phyloP scores from a whole-genome alignment of 352 stramenopile genomes.

The Phytophthora idaei region DNA sequence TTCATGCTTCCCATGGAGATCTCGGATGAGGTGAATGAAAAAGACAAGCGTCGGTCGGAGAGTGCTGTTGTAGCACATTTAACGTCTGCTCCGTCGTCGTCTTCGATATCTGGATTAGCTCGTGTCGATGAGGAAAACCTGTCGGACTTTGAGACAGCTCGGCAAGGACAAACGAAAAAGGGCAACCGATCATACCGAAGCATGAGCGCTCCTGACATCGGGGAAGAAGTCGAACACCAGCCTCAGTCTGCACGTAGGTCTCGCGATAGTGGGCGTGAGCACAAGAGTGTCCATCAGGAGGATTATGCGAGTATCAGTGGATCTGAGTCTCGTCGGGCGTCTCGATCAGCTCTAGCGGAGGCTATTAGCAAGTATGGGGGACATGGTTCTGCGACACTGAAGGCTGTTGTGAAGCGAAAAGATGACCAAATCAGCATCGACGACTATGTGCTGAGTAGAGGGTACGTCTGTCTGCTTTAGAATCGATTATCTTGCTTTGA shows the following conservation, averaged over 20 bases:
- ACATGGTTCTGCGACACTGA: conserved; percentile 33
- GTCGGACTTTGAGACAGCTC: conserved; percentile 36
- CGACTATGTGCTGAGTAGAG: conserved; percentile 49
- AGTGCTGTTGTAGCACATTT: conserved; percentile 52
- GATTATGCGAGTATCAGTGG: conserved; percentile 43
- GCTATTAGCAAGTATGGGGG: conserved; percentile 39
- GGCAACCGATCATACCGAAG: conserved; percentile 55
- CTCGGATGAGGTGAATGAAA: conserved; percentile 60
- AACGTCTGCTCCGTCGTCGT: conserved; percentile 47
- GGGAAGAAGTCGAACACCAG: conserved; percentile 55
- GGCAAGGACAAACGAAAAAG: conserved; percentile 30
- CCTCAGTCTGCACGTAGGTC: conserved; percentile 29
- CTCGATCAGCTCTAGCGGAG: conserved; percentile 33
- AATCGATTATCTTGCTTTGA: neutral
- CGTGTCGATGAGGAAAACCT: conserved; percentile 61
- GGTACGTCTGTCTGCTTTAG: conserved; percentile 37
- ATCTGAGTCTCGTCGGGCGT: conserved; percentile 35
- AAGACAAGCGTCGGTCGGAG: conserved; percentile 55
- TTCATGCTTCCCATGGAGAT: conserved; percentile 89
- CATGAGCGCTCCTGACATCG: conserved; percentile 80
- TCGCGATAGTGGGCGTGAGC: conserved; percentile 47
- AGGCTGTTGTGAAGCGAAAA: conserved; percentile 52
- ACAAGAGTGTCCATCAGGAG: conserved; percentile 31
- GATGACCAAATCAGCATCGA: conserved; percentile 70
- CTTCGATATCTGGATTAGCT: conserved; percentile 44